Evolutionary conservation across 2,329 filamentous ascomycete genomes (phyloP), one percentile per base, ranked within the genome.

Genomic region (Xylaria sp.): DNA sequence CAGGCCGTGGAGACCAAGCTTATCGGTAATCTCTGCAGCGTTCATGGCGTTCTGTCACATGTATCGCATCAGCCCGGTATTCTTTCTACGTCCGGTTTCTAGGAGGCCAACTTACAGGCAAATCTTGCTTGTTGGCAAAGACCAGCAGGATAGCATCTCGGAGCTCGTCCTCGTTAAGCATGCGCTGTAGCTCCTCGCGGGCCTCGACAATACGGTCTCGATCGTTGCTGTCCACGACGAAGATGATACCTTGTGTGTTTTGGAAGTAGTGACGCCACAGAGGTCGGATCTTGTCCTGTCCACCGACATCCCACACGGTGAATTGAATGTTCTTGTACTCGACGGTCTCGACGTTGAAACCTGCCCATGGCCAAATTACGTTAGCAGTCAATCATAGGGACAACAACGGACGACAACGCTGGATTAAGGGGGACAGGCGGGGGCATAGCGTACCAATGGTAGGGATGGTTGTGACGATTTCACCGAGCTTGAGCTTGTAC

Each of bases 321-420:
- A 99, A 99, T 84, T 97, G 94, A 80, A 97, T 98, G 90, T 99
- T 99, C 90, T 98, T 98, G 89, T 98, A 98, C 83, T 97, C 94
- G 83, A 99, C 96, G 66, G 96, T 98, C 90, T 99, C 96, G 84
- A 99, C 96, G 88, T 99, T 99, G 91, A 99, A 99, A 80, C 96
- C 92, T 94, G 75, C 48, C 72, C 34, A 61, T 37, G 65, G 63
- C 66, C 65, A 74, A 61, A 18, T 66, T 67, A 66, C 62, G 73
- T 76, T 63, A 76, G 73, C 57, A 72, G 68, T 69, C 28, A 54
- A 59, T 51, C 48, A 65, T 28, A 44, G 48, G 39, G 8, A 8
- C 13, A 46, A n/a, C 5, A 41, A 8, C 28, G 25, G 60, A 50
- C 10, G 59, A n/a, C 39, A 39, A 23, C 10, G 34, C 28, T 13